Evolutionary conservation across 2,329 filamentous ascomycete species (phyloP).

Genomic region (Bipolaris zeicola): DNA sequence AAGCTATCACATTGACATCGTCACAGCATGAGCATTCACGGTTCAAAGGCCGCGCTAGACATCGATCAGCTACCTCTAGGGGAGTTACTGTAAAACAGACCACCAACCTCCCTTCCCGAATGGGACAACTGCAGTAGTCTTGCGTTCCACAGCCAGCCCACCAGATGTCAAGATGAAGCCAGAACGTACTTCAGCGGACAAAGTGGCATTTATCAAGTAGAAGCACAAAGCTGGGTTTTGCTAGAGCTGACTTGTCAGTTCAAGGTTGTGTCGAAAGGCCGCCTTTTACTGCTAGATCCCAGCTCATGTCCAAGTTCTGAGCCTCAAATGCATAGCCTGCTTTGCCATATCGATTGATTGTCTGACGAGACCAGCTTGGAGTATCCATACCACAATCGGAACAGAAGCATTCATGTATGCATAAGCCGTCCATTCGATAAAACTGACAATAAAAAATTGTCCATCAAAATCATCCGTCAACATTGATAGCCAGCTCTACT

Average conservation of each 20-base stretch:
- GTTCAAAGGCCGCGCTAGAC: slow-evolving; percentile 59
- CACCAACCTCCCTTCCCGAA: slow-evolving; percentile 56
- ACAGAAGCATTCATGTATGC: slow-evolving; percentile 30
- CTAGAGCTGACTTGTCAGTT: slow-evolving; percentile 50
- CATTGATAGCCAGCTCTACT: too few species aligned
- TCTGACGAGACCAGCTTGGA: slow-evolving; percentile 56
- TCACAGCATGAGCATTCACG: too few species aligned
- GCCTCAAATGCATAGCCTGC: slow-evolving; percentile 57
- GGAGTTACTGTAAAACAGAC: slow-evolving; percentile 60
- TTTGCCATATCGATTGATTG: slow-evolving; percentile 62
- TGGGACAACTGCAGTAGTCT: slow-evolving; percentile 58
- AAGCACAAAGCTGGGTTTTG: slow-evolving; percentile 71
- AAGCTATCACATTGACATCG: not conserved
- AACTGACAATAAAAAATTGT: too few species aligned
- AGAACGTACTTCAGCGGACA: slow-evolving; percentile 66
- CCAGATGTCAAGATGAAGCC: slow-evolving; percentile 74
- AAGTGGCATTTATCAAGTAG: slow-evolving; percentile 64
- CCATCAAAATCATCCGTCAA: too few species aligned
- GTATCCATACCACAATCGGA: slow-evolving; percentile 55
- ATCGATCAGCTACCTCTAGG: slow-evolving; percentile 67
- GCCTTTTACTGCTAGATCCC: slow-evolving; percentile 67
- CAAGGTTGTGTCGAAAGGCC: slow-evolving; percentile 65
- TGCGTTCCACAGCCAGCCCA: slow-evolving; percentile 62
- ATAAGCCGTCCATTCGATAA: too few species aligned
- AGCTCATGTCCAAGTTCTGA: slow-evolving; percentile 55